A percentile compares a stretch with the other conserved stretches of the same genome.
Conservation (phyloP, 2,329 filamentous ascomycete species). For the Fusarium musae region DNA sequence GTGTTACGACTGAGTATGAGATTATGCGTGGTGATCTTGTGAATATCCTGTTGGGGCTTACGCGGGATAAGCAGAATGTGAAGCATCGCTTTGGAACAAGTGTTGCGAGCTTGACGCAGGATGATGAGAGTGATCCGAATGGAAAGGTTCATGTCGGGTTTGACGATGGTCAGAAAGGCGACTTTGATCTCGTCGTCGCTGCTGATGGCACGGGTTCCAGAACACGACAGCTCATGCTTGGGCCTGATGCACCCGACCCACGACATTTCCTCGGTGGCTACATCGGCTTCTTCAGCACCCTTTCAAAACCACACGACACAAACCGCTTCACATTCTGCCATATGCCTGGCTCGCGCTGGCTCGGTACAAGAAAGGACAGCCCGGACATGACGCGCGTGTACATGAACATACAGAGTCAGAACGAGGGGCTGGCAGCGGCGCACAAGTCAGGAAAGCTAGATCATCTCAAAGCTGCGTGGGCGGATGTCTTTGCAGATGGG, state of each 20-base stretch:
- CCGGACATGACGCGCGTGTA: constrained; percentile 6
- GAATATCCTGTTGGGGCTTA: constrained; percentile 4
- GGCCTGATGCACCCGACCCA: constrained; percentile 18
- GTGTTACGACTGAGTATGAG: constrained; percentile 8
- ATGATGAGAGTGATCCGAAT: constrained; percentile 1
- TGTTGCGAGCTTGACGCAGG: constrained; percentile 5
- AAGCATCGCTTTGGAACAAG: background rate
- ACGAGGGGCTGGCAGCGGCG: background rate
- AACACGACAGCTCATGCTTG: constrained; percentile 25
- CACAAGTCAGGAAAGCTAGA: constrained; percentile 11
- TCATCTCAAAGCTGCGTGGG: constrained; percentile 7
- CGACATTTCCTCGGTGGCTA: constrained; percentile 25
- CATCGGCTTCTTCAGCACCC: constrained; percentile 24
- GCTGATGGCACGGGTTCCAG: constrained; percentile 18
- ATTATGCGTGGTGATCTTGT: constrained; percentile 12
- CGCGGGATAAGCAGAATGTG: background rate
- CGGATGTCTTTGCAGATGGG: background rate
- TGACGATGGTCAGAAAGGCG: background rate
- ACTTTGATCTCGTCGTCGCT: constrained; percentile 13
- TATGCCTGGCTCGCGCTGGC: background rate
- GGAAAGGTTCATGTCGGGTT: constrained; percentile 9
- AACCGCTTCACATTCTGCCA: constrained; percentile 10
- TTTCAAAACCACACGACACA: background rate
- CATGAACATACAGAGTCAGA: background rate
- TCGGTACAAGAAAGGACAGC: background rate